Conservation (phyloP, 306 rosid species). For the Dryas drummondii region DNA sequence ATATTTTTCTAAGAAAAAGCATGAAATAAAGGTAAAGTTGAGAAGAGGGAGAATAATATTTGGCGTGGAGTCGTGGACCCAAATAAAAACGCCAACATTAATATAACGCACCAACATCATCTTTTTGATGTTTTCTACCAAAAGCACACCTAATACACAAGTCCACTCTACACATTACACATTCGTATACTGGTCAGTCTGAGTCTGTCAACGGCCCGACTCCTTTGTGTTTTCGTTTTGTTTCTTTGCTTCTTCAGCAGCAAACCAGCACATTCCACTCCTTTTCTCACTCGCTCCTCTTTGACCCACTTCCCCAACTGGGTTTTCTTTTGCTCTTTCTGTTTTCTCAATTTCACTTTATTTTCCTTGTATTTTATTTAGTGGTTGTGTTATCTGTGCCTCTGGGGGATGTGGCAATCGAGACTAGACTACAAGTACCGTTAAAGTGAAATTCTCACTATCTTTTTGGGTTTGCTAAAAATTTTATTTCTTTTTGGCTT, state of each 20-base stretch:
- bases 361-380: not conserved
- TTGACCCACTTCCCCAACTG: conserved; percentile 3
- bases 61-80: conserved; percentile 5
- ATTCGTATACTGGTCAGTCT: not conserved
- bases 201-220: not conserved
- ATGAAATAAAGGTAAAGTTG: conserved; percentile 9
- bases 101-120: not conserved
- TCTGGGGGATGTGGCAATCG: not conserved
- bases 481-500: conserved; percentile 23
- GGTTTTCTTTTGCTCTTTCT: not conserved
- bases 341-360: not conserved
- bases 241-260: not conserved
- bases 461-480: conserved; percentile 18
- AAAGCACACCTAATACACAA: conserved; percentile 1
- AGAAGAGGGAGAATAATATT: not conserved
- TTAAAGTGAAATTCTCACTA: conserved; percentile 21
- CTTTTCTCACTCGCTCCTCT: conserved; percentile 1
- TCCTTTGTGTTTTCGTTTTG: not conserved
- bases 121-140: not conserved
- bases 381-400: not conserved
- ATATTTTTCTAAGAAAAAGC: not conserved
- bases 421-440: conserved; percentile 1
- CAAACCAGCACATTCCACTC: not conserved
- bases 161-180: not conserved
- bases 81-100: conserved; percentile 1